Evolutionary conservation across 164 flowering plant species (phyloP).

Genomic region (Cinnamomum chago): DNA sequence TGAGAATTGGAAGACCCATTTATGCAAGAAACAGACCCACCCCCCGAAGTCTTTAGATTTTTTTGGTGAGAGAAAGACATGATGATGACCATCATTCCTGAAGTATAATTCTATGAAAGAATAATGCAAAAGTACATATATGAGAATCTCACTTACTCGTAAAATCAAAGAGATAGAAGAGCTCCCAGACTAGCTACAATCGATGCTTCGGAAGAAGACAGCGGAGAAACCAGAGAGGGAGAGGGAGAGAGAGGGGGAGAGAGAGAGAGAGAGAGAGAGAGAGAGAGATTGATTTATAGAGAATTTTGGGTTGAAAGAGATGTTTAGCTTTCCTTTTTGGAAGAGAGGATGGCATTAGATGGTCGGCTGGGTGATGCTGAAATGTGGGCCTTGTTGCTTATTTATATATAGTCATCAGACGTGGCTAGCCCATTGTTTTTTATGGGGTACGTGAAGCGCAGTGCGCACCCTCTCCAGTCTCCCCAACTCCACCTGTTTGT

Average conservation of each 20-base stretch:
- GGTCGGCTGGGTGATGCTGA: slow-evolving; percentile 7
- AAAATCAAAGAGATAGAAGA: not conserved
- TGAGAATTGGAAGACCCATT: not conserved
- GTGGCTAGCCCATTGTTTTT: not conserved
- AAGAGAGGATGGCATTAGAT: not conserved
- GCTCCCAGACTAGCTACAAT: not conserved
- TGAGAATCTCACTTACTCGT: not conserved
- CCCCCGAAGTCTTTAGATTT: too few species aligned
- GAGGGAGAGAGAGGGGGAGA: not conserved
- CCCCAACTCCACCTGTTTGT: not conserved
- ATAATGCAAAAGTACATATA: too few species aligned
- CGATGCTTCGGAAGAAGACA: not conserved
- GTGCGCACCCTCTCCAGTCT: not conserved
- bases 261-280: not conserved
- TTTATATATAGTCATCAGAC: not conserved
- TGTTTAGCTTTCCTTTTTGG: not conserved
- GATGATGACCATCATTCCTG: not conserved
- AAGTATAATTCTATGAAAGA: too few species aligned
- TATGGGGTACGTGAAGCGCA: not conserved
- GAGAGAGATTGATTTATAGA: not conserved
- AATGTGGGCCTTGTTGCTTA: slow-evolving; percentile 1
- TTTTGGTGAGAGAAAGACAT: not conserved
- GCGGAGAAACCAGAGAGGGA: not conserved
- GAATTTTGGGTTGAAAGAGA: not conserved
- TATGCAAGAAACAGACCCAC: not conserved